Conservation (phyloP, 2,329 filamentous ascomycete genomes). For the Neoascochyta sp. region DNA sequence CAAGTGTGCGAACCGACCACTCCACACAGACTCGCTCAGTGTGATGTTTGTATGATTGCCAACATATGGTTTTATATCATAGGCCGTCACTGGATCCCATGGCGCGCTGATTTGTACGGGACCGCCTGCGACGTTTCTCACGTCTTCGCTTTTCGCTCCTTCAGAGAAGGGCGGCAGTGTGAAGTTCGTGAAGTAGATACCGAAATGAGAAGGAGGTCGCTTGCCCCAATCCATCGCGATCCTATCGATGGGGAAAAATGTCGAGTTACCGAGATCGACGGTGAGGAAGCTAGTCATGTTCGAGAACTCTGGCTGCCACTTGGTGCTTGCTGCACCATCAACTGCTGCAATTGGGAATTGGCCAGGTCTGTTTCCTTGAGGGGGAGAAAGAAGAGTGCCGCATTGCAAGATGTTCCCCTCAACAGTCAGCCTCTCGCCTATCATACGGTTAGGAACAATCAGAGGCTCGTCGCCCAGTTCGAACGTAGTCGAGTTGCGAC, state of each 20-base stretch:
- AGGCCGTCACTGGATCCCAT: conserved; percentile 36
- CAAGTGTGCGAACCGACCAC: conserved; percentile 46
- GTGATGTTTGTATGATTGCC: conserved; percentile 48
- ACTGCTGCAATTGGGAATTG: conserved; percentile 67
- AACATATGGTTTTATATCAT: conserved; percentile 40
- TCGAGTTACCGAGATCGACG: conserved; percentile 46
- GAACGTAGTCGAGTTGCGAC: conserved; percentile 37
- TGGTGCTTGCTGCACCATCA: conserved; percentile 63
- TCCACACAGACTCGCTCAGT: conserved; percentile 39
- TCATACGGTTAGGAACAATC: conserved; percentile 56
- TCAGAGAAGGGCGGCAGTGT: conserved; percentile 28
- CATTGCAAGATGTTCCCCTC: conserved; percentile 64
- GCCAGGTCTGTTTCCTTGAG: conserved; percentile 51
- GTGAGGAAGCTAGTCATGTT: conserved; percentile 54
- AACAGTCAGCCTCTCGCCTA: conserved; percentile 53
- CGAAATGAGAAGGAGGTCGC: conserved; percentile 52
- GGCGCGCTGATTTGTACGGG: conserved; percentile 42
- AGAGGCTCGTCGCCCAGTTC: conserved; percentile 50
- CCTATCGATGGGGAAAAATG: conserved; percentile 44
- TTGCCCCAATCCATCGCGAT: conserved; percentile 61
- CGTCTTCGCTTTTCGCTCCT: conserved; percentile 2
- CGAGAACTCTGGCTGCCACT: conserved; percentile 59
- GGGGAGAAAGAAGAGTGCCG: conserved; percentile 43
- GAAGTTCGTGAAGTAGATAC: conserved; percentile 54
- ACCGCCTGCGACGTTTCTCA: conserved; percentile 14